Conservation (phyloP, 257 asterid species). For the Anisodus tanguticus region DNA sequence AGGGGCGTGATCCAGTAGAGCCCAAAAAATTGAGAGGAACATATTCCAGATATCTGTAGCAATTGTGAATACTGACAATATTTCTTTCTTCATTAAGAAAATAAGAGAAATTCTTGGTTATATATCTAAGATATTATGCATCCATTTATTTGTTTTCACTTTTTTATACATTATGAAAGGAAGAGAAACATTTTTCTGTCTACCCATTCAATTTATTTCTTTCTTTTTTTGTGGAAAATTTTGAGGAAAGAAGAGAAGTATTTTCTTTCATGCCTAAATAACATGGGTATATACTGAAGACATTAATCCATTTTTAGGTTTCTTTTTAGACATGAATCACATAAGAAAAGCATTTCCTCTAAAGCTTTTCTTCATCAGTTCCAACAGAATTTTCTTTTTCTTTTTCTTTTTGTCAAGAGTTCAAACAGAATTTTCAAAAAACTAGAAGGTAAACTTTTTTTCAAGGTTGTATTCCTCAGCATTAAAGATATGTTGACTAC, state of each 20-base stretch:
- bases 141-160: constrained; percentile 14
- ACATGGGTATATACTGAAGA: background rate
- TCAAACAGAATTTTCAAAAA: background rate
- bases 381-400: background rate
- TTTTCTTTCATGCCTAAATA: background rate
- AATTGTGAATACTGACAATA: background rate
- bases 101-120: background rate
- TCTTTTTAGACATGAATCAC: background rate
- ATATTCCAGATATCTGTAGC: background rate
- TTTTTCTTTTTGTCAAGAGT: background rate
- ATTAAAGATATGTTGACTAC: no score
- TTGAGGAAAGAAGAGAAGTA: background rate
- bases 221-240: background rate
- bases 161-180: background rate
- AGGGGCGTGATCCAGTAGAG: background rate
- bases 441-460: background rate
- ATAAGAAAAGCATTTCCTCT: background rate
- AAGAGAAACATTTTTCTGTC: background rate
- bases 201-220: background rate
- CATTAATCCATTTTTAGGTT: background rate
- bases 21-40: background rate
- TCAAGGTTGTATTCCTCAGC: no score
- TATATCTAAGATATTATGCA: background rate
- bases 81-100: constrained; percentile 21
- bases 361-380: background rate